These are phyloP conservation scores for Penicillium tannophilum DNA, from an alignment of 495 filamentous ascomycete species.

Conservation along the genomic window DNA sequence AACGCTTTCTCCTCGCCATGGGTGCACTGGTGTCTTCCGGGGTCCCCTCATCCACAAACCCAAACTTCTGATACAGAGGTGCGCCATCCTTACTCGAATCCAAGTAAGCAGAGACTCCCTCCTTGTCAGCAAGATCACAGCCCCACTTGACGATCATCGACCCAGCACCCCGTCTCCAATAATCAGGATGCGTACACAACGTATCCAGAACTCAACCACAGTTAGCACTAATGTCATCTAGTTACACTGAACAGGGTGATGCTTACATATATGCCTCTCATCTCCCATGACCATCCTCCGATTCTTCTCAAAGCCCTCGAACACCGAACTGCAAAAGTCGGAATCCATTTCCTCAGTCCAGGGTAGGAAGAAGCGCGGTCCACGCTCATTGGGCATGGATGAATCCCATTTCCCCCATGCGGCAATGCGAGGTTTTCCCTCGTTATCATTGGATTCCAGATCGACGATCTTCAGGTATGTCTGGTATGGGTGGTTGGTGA, in stretches of 20 bases:
- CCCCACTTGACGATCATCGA: slow-evolving; percentile 53
- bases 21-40: slow-evolving; percentile 12
- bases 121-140: slow-evolving; percentile 40
- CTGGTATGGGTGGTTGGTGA: slow-evolving; percentile 22
- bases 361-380: slow-evolving; percentile 22
- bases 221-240: background rate
- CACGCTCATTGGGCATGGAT: slow-evolving; percentile 24
- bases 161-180: slow-evolving; percentile 51
- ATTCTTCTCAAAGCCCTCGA: slow-evolving; percentile 16
- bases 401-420: slow-evolving; percentile 35
- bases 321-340: slow-evolving; percentile 19
- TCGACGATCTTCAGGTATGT: slow-evolving; percentile 33
- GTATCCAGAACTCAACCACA: slow-evolving; percentile 43
- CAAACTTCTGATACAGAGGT: slow-evolving; percentile 31
- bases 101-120: slow-evolving; percentile 31
- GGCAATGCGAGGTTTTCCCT: slow-evolving; percentile 20
- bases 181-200: slow-evolving; percentile 52
- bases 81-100: slow-evolving; percentile 33
- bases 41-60: slow-evolving; percentile 33
- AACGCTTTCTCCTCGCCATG: slow-evolving; percentile 14
- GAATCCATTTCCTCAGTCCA: slow-evolving; percentile 24
- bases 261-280: slow-evolving; percentile 27
- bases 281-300: slow-evolving; percentile 27
- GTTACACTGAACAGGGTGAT: background rate
- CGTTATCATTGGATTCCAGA: slow-evolving; percentile 9